Conservation (phyloP, 192 early-diverging fungal species). For the Backusella sp. region DNA sequence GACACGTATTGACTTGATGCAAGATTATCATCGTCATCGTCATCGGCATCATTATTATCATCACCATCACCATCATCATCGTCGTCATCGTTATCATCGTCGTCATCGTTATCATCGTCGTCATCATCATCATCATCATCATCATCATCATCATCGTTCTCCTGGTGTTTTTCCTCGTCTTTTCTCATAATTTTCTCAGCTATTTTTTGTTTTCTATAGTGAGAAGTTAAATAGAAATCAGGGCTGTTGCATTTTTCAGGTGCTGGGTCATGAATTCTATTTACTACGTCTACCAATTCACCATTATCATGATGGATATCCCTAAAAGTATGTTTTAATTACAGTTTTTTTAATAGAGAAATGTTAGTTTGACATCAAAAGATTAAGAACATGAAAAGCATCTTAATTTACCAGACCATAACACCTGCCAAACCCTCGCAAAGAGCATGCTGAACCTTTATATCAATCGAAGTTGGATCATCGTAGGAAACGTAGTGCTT, state of each 20-base stretch:
- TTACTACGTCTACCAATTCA: slow-evolving; percentile 26
- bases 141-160: not conserved
- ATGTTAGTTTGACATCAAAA: not conserved
- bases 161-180: not conserved
- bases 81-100: not conserved
- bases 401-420: slow-evolving; percentile 54
- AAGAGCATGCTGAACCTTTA: slow-evolving; percentile 60
- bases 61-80: not conserved
- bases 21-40: not conserved
- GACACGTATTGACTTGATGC: not conserved
- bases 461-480: slow-evolving; percentile 61
- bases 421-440: slow-evolving; percentile 58
- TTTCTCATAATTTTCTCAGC: not conserved
- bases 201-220: not conserved
- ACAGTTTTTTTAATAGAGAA: not conserved
- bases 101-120: not conserved
- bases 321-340: slow-evolving; percentile 11
- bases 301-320: slow-evolving; percentile 42
- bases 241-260: not conserved
- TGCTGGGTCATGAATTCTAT: slow-evolving; percentile 19
- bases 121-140: not conserved
- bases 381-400: not conserved
- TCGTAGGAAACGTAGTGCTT: slow-evolving; percentile 78
- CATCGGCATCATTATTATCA: not conserved
- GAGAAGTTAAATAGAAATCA: slow-evolving; percentile 3